Conservation (phyloP, 129 eudicot species). For the Solidago caesia region DNA sequence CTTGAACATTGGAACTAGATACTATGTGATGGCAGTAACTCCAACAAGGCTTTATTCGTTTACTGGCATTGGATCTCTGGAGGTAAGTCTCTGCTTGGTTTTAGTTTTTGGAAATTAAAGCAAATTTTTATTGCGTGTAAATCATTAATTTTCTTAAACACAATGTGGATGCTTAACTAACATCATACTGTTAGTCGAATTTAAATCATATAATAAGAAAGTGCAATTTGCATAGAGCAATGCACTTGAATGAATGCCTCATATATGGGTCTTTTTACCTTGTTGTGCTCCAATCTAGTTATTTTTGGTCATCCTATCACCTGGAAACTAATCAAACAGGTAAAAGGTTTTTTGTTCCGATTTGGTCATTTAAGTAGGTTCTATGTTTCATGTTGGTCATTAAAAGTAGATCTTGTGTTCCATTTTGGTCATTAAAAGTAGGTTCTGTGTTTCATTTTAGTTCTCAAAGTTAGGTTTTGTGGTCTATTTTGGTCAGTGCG, state of each 20-base stretch:
- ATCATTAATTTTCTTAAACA: neutral
- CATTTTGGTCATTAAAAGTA: neutral
- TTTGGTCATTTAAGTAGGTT: too few relatives aligned
- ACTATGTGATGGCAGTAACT: conserved; percentile 94
- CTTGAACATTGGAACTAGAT: conserved; percentile 65
- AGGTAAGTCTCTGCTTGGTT: conserved; percentile 41
- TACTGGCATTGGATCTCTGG: conserved; percentile 78
- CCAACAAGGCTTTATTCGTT: conserved; percentile 89
- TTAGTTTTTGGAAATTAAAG: neutral
- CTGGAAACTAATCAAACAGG: too few relatives aligned
- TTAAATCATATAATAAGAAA: too few relatives aligned
- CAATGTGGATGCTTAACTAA: conserved; percentile 9
- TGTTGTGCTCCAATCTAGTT: neutral
- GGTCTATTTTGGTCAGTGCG: neutral
- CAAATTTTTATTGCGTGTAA: neutral
- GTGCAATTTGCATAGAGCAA: too few relatives aligned
- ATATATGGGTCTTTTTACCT: neutral
- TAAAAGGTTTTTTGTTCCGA: too few relatives aligned
- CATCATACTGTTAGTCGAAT: neutral
- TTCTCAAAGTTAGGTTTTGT: neutral
- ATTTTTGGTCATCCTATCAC: too few relatives aligned
- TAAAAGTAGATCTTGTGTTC: too few relatives aligned
- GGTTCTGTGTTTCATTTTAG: neutral
- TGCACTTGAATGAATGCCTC: too few relatives aligned
- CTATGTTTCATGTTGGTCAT: neutral